Percentiles rank a stretch among this genome's conserved stretches.
Conservation (phyloP, 345 rosid species). For the Sonneratia alba region DNA sequence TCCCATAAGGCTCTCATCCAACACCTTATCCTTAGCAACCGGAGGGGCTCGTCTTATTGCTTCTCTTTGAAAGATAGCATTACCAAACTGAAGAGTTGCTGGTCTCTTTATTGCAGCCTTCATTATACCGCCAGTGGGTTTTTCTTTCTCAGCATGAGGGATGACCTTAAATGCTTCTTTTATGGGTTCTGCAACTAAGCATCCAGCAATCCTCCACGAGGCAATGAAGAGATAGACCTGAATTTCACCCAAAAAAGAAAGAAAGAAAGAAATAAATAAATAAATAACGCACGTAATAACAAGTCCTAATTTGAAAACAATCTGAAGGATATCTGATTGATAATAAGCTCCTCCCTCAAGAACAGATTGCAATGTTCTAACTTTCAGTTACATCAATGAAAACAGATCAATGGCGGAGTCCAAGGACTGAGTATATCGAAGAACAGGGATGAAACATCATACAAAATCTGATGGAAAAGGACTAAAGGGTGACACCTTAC, state of each 20-base stretch:
- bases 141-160: conserved; percentile 20
- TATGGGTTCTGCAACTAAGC: conserved; percentile 72
- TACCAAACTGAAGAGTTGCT: conserved; percentile 54
- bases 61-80: conserved; percentile 49
- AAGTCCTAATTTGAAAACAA: too few species aligned
- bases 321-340: not conserved
- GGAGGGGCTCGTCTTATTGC: conserved; percentile 26
- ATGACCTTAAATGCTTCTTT: conserved; percentile 62
- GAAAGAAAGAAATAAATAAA: too few species aligned
- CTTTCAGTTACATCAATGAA: not conserved
- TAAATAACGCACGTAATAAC: too few species aligned
- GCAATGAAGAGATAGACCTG: conserved; percentile 64
- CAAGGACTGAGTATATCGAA: not conserved
- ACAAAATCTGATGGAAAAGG: not conserved
- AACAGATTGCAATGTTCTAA: not conserved
- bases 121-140: conserved; percentile 1
- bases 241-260: conserved; percentile 5
- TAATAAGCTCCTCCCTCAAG: not conserved
- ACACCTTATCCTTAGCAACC: conserved; percentile 11
- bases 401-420: not conserved
- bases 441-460: not conserved
- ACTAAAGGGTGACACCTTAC: conserved; percentile 35
- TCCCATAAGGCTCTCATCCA: conserved; percentile 23
- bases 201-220: conserved; percentile 55
- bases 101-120: conserved; percentile 28